Conservation (phyloP, 768 basidiomycete genomes). For the Mycena epipterygia region DNA sequence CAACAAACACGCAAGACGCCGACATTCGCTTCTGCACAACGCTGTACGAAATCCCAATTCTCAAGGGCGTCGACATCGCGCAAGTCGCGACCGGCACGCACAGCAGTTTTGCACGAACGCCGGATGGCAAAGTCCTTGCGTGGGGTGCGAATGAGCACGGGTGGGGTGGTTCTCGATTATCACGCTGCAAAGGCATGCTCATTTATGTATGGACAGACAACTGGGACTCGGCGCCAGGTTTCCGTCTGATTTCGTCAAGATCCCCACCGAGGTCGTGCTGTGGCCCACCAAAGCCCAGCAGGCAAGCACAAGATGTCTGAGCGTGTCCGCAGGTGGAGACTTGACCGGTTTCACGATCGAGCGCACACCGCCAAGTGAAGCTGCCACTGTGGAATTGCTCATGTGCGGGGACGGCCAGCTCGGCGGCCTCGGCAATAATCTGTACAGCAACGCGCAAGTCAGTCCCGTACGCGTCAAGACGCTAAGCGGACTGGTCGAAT, state of each 20-base stretch:
- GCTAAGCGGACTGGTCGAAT: constrained; percentile 89
- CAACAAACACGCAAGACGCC: constrained; percentile 48
- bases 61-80: constrained; percentile 72
- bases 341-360: constrained; percentile 85
- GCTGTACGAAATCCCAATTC: constrained; percentile 82
- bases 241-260: constrained; percentile 75
- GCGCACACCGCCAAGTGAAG: constrained; percentile 46
- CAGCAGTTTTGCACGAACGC: constrained; percentile 80
- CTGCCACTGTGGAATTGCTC: constrained; percentile 62
- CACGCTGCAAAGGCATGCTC: neutral
- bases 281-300: constrained; percentile 67
- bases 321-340: constrained; percentile 81
- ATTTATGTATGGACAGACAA: constrained; percentile 64
- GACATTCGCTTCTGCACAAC: constrained; percentile 75
- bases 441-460: constrained; percentile 79
- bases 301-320: constrained; percentile 70
- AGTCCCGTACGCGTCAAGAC: constrained; percentile 80
- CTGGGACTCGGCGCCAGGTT: constrained; percentile 81
- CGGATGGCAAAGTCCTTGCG: constrained; percentile 79
- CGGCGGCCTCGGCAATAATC: constrained; percentile 80
- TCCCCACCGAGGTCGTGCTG: constrained; percentile 89
- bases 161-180: constrained; percentile 48
- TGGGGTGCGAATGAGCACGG: constrained; percentile 94
- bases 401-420: constrained; percentile 89
- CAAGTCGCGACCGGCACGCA: constrained; percentile 81